phyloP scores from a whole-genome alignment of 2,329 filamentous ascomycete genomes.

The Pseudogymnoascus sp. region DNA sequence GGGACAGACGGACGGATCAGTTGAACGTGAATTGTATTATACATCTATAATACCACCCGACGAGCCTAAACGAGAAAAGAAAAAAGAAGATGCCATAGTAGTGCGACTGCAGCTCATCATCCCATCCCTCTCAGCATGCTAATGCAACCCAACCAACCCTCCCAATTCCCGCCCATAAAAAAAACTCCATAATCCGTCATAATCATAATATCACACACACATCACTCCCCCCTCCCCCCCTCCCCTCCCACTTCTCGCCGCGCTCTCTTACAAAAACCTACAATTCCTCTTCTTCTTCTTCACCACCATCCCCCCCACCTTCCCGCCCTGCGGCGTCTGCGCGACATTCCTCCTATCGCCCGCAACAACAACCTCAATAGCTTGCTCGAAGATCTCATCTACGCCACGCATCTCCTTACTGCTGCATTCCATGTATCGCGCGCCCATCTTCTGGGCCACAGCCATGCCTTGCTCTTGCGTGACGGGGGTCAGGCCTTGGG shows the following conservation, averaged over 20 bases:
- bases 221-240: background rate
- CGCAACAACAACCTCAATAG: constrained; percentile 81
- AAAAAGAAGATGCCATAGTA: background rate
- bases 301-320: constrained; percentile 26
- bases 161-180: background rate
- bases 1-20: background rate
- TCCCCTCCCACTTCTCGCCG: constrained; percentile 21
- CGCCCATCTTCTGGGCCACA: constrained; percentile 89
- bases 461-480: constrained; percentile 80
- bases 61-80: background rate
- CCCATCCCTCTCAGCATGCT: background rate
- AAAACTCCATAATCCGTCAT: background rate
- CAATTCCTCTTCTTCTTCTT: constrained; percentile 83
- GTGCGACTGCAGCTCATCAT: background rate
- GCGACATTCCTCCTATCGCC: constrained; percentile 57
- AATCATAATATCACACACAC: background rate
- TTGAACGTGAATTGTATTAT: constrained; percentile 2
- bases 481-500: constrained; percentile 90
- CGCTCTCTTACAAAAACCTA: constrained; percentile 53
- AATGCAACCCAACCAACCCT: background rate
- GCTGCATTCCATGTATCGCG: constrained; percentile 95
- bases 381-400: constrained; percentile 89
- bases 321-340: constrained; percentile 16
- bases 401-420: constrained; percentile 96
- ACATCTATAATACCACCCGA: constrained; percentile 1